Percentiles rank a stretch among this genome's conserved stretches.
These are phyloP conservation scores for Fusarium nanum DNA, from an alignment of 2,329 filamentous ascomycete genomes.

Conservation along the genomic window DNA sequence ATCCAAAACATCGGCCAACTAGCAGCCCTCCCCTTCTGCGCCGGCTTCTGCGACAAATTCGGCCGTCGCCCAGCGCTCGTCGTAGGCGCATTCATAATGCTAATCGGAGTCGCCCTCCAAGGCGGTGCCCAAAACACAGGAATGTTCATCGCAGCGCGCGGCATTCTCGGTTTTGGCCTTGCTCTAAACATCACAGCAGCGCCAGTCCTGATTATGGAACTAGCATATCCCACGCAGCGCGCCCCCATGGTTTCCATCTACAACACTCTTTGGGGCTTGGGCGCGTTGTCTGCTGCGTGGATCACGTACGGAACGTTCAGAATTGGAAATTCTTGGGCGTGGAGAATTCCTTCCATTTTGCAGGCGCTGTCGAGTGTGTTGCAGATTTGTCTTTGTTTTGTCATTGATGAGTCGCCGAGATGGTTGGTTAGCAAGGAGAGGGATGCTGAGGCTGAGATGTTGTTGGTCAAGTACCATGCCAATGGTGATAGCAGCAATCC, in stretches of 20 bases:
- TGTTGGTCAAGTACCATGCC: constrained; percentile 16
- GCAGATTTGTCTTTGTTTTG: constrained; percentile 3
- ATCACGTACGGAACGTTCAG: constrained; percentile 18
- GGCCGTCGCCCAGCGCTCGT: constrained; percentile 9
- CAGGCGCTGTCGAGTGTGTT: constrained; percentile 9
- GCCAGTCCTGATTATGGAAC: constrained; percentile 14
- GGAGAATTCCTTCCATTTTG: constrained; percentile 16
- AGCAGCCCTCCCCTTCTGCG: constrained; percentile 17
- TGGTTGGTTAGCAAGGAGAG: constrained; percentile 12
- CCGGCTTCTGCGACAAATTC: constrained; percentile 14
- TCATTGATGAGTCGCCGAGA: constrained; percentile 19
- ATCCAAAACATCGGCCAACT: constrained; percentile 23
- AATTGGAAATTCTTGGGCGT: constrained; percentile 14
- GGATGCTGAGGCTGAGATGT: constrained; percentile 7
- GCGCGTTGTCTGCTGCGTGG: constrained; percentile 15
- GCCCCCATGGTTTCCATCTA: constrained; percentile 24
- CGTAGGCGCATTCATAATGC: constrained; percentile 10
- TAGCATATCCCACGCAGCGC: constrained; percentile 17
- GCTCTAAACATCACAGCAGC: constrained; percentile 18
- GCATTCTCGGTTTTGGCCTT: constrained; percentile 14
- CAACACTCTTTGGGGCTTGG: constrained; percentile 20
- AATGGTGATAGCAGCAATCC: constrained; percentile 14
- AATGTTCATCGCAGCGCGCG: constrained; percentile 21
- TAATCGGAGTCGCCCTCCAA: constrained; percentile 18
- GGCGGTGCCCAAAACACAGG: constrained; percentile 12